Percentiles rank a stretch among this genome's conserved stretches.
phyloP scores from a whole-genome alignment of 108 stramenopile species.

The Epithemia pelagica region DNA sequence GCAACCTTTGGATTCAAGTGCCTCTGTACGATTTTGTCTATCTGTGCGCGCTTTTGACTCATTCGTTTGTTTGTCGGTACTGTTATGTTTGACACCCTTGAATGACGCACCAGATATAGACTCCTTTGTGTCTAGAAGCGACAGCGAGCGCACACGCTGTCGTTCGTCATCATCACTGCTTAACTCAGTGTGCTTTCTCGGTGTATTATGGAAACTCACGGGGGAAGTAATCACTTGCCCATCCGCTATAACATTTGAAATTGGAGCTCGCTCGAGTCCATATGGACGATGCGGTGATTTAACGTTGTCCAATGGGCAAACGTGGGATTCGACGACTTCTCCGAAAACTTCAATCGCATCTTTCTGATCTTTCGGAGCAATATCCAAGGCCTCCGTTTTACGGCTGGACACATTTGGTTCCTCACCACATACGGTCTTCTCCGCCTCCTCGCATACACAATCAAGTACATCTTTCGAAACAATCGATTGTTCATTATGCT shows the following conservation, averaged over 20 bases:
- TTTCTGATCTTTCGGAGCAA: neutral
- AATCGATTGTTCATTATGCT: neutral
- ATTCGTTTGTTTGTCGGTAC: too few species aligned
- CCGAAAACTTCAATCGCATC: neutral
- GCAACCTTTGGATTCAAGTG: too few species aligned
- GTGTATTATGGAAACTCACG: neutral
- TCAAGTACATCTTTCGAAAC: neutral
- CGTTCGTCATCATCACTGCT: neutral
- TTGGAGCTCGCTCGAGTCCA: neutral
- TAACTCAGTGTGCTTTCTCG: neutral
- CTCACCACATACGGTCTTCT: neutral
- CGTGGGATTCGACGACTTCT: neutral
- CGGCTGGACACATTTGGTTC: neutral
- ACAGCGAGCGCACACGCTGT: neutral
- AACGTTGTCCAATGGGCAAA: neutral
- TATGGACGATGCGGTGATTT: neutral
- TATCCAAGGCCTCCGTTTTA: neutral
- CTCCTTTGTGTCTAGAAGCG: neutral
- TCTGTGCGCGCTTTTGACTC: too few species aligned
- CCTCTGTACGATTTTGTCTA: too few species aligned
- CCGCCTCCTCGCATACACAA: neutral
- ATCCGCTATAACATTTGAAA: neutral
- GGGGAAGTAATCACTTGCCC: neutral
- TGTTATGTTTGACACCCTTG: too few species aligned
- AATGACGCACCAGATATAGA: neutral